Evolutionary conservation across 139 green algal species (phyloP), one percentile per base, ranked within the genome.

Genomic region (Tetradesmus obliquus): DNA sequence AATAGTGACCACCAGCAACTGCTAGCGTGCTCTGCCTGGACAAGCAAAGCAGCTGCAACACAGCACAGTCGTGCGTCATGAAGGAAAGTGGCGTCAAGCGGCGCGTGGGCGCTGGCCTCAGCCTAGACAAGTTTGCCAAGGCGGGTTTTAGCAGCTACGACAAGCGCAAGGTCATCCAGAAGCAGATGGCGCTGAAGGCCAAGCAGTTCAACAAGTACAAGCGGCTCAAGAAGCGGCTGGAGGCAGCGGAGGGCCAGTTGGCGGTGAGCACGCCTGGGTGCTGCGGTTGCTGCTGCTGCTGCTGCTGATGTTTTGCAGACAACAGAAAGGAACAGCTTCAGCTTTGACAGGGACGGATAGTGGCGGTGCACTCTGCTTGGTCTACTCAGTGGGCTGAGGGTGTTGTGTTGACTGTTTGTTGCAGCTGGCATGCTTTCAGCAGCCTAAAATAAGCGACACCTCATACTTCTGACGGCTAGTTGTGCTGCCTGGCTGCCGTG

Each of bases 141-240:
- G 94, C 94, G 0, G 94, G 94, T 55, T 82, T 92, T 12, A 93
- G 88, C 53, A 93, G 58, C 9, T 96, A 95, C 72, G 93, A 95
- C 88, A 96, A 95, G 91, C 84, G 93, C 57, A 82, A 89, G 2
- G 86, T 92, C 32, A 90, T 94, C 7, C 84, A 94, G 20, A 95
- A 95, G 86, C 58, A 93, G 87, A 82, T 58, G 45, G 89, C 91
- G 13, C 80, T 95, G 0, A 92, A 92, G 45, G 89, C 92, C 22
- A 93, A 92, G 71, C 88, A 90, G 57, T 79, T 94, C 62, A 95
- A 95, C 91, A 95, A 95, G 89, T 95, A 93, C 81, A 87, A 93
- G 15, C 92, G 92, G 57, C 82, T 95, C 24, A 92, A 92, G 69
- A 81, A 91, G 32, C 92, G 91, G 69, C 89, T 95, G 55, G 88